Base-by-base conservation (phyloP, 1,139 yeast genomes). In the Debaryomyces sp. region DNA sequence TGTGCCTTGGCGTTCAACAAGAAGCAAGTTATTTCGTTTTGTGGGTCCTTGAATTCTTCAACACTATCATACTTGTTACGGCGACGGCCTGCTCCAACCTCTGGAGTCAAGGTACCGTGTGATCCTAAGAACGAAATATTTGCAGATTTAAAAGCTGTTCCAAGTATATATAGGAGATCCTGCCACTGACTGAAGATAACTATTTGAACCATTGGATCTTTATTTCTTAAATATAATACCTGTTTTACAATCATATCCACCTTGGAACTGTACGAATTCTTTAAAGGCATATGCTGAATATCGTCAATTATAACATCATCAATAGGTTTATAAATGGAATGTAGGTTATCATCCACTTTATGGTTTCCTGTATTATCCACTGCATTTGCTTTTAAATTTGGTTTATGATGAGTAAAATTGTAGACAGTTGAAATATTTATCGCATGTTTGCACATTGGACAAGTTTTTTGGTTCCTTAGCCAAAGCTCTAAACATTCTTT, bases 111-210 rank as follows among this genome's bases (percentile, higher is more conserved):
- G 0, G 77, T 68, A 1, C 77, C 74, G 48, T 64, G 66, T 2
- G 77, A 68, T 1, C 76, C 79, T 34, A 84, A 62, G 57, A 73
- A 83, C 6, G 73, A 63, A 21, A 92, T 77, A 6, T 77, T 78
- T 49, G 87, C 84, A 35, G 77, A 74, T 24, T 70, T 73, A 53
- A 94, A 71, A 0, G 97, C 95, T n/a, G 77, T 72, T 0, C 85
- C 84, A 37, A 92, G 65, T 17, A 89, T 76, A 41, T 77, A 78
- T 46, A 94, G 67, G 67, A 91, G 81, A 42, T 84, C 91, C 34
- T 83, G 80, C 92, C 96, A 91, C 63, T 91, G 97, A 30, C 97
- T 89, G 62, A 89, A 92, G 0, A 92, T 70, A 7, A 92, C 86
- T 40, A 92, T 86, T 64, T 92, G 97, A 2, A 84, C 90, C 1